These are phyloP conservation scores for Saccharomyces cerevisiae DNA, from an alignment of 805 yeast genomes.

Conservation along the genomic window DNA sequence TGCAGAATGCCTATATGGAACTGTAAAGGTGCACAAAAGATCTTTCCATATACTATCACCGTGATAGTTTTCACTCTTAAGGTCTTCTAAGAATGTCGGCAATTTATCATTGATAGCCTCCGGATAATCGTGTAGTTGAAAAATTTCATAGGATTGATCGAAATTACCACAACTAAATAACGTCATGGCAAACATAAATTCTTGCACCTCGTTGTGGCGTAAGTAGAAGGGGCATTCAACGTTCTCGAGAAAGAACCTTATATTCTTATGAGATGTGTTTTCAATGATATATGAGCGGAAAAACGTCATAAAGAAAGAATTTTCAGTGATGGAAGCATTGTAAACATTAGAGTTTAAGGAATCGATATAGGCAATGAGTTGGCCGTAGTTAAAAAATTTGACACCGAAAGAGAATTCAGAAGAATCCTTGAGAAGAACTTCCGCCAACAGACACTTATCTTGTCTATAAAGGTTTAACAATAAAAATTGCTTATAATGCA, in stretches of 20 bases:
- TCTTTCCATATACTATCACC: conserved; percentile 17
- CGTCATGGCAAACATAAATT: conserved; percentile 23
- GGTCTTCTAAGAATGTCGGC: conserved; percentile 15
- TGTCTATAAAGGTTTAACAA: conserved; percentile 20
- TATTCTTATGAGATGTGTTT: neutral
- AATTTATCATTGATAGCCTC: conserved; percentile 10
- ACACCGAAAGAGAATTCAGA: conserved; percentile 22
- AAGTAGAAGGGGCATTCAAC: conserved; percentile 17
- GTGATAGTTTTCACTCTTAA: conserved; percentile 6
- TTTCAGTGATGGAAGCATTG: conserved; percentile 6
- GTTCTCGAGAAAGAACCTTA: conserved; percentile 9
- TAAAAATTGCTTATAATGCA: conserved; percentile 22
- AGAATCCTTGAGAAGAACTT: conserved; percentile 14
- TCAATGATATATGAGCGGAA: conserved; percentile 14
- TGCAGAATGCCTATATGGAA: conserved; percentile 11
- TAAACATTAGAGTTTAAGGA: conserved; percentile 12
- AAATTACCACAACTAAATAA: conserved; percentile 20
- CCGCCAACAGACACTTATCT: conserved; percentile 15
- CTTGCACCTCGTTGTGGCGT: conserved; percentile 16
- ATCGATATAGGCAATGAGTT: conserved; percentile 15
- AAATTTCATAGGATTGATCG: conserved; percentile 21
- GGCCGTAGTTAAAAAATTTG: conserved; percentile 18
- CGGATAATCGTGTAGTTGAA: conserved; percentile 21
- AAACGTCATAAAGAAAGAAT: conserved; percentile 16
- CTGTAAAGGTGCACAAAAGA: conserved; percentile 14